Evolutionary conservation across 495 filamentous ascomycete species (phyloP).

Genomic region (Delitschia confertaspora): DNA sequence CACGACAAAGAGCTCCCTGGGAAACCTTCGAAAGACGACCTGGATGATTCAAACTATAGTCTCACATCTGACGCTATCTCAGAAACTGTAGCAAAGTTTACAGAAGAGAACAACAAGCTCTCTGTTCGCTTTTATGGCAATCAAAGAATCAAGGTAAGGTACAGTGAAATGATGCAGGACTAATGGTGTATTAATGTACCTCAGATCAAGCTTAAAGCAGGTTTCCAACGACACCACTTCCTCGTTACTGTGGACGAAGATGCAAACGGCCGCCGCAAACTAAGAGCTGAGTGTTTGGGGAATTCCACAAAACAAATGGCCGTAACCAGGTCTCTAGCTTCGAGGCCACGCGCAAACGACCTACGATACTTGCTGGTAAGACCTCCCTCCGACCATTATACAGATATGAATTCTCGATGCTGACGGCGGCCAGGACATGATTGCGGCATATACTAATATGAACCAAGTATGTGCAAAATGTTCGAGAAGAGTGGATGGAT

Average conservation of each 20-base stretch:
- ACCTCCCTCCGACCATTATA: neutral
- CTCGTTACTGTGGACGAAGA: slow-evolving; percentile 14
- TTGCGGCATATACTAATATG: slow-evolving; percentile 24
- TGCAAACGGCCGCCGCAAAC: slow-evolving; percentile 13
- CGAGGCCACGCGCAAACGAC: slow-evolving; percentile 18
- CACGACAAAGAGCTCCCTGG: slow-evolving; percentile 2
- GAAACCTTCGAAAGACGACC: slow-evolving; percentile 10
- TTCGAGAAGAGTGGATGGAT: slow-evolving; percentile 12
- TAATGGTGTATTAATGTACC: too few relatives aligned
- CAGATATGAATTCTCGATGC: neutral
- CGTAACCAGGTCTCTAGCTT: slow-evolving; percentile 22
- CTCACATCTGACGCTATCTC: slow-evolving; percentile 11
- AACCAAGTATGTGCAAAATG: slow-evolving; percentile 20
- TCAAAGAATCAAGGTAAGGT: slow-evolving; percentile 6
- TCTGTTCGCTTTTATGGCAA: too few relatives aligned
- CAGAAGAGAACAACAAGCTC: too few relatives aligned
- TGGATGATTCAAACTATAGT: slow-evolving; percentile 10
- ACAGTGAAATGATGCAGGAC: too few relatives aligned
- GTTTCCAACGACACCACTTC: too few relatives aligned
- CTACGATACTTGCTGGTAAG: slow-evolving; percentile 26
- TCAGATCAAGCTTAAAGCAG: too few relatives aligned
- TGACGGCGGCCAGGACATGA: slow-evolving; percentile 27
- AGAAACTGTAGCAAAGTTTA: too few relatives aligned
- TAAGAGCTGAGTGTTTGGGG: slow-evolving; percentile 25
- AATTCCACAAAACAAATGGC: slow-evolving; percentile 5